Evolutionary conservation across 2,329 filamentous ascomycete genomes (phyloP), one percentile per base, ranked within the genome.

Genomic region (Salinomyces thailandicus): DNA sequence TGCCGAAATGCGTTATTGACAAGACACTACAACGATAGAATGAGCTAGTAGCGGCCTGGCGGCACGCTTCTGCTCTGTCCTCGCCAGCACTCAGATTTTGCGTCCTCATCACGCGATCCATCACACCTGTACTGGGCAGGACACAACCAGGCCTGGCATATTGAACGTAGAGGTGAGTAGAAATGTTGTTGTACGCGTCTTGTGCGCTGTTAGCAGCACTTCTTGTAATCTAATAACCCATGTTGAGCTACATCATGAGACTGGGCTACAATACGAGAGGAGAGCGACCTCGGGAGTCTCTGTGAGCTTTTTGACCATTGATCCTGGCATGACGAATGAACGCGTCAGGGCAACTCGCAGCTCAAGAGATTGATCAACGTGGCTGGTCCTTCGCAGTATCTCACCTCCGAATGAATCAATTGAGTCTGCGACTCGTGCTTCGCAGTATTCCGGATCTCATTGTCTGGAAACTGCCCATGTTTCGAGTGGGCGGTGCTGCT

Each of bases 211-310:
- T 9, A 26, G 7, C 13, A 28, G 24, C 11, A 40, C 61, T 75
- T 81, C 77, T 75, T 71, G 69, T 73, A 66, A 77, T 81, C 73
- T 77, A 80, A 79, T 79, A 77, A 68, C 74, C 73, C 75, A 59
- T 66, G 49, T 47, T 48, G 51, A 66, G 61, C 61, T 62, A 52
- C 51, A 48, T 58, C 45, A 62, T 77, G 71, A 67, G 68, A 63
- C 59, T 61, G 75, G 75, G 77, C 80, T 79, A 81, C 75, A 80
- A 77, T 69, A 72, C 70, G 64, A 73, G 77, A 80, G 76, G 60
- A 83, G 56, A 81, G 45, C 69, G 42, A 53, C 47, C 22, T 3
- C n/a, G n/a, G n/a, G n/a, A n/a, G n/a, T n/a, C n/a, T 43, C 18
- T 59, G 59, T 63, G 47, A 40, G 45, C 42, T 43, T 41, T 38